Conservation (phyloP, 2,329 filamentous ascomycete species). For the Pseudovirgaria hyperparasitica region DNA sequence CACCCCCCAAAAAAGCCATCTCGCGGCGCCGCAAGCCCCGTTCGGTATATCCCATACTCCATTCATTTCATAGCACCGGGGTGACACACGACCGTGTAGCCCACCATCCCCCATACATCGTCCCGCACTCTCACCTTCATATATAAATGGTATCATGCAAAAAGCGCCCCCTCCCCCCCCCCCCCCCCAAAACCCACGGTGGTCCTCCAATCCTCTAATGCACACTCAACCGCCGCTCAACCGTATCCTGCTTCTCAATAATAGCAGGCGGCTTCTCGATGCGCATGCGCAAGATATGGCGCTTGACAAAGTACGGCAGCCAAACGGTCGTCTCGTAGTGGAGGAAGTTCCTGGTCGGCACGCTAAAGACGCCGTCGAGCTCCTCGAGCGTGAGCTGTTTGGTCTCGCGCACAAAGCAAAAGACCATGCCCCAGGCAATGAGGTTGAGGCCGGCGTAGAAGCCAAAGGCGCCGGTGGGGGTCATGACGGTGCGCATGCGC, state of each 20-base stretch:
- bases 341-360: constrained; percentile 23
- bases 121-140: too few species aligned
- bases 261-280: constrained; percentile 25
- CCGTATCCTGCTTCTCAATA: constrained; percentile 18
- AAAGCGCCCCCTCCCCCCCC: too few species aligned
- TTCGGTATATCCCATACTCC: too few species aligned
- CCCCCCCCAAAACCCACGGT: too few species aligned
- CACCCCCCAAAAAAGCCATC: too few species aligned
- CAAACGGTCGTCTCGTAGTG: constrained; percentile 25
- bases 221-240: too few species aligned
- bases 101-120: too few species aligned
- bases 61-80: too few species aligned
- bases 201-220: too few species aligned
- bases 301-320: constrained; percentile 31
- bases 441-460: constrained; percentile 29
- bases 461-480: constrained; percentile 24
- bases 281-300: constrained; percentile 23
- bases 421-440: constrained; percentile 26
- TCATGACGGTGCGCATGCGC: constrained; percentile 25
- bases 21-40: too few species aligned
- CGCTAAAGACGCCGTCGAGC: constrained; percentile 21
- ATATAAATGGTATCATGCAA: too few species aligned
- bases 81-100: too few species aligned
- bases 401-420: constrained; percentile 27
- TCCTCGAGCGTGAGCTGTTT: constrained; percentile 27